phyloP scores from a whole-genome alignment of 176 grass and related monocot genomes.

The Rhipidocladum racemiflorum region DNA sequence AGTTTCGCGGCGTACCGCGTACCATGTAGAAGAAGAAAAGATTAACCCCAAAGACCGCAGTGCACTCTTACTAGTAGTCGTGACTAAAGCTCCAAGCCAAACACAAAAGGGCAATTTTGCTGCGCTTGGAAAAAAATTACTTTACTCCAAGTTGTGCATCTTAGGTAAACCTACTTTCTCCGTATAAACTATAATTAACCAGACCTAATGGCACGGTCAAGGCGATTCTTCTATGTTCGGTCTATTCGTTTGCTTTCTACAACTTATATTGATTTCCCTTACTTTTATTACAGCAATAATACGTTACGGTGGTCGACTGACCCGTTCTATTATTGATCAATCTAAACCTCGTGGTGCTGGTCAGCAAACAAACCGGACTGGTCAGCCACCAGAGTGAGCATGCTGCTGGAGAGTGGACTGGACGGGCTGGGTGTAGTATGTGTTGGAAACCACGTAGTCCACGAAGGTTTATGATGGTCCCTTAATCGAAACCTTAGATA shows the following conservation, averaged over 20 bases:
- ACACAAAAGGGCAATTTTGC: background rate
- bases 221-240: background rate
- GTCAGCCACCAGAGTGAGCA: too few relatives aligned
- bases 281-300: background rate
- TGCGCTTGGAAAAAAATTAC: background rate
- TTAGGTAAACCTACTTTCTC: background rate
- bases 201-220: background rate
- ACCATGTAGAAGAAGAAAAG: background rate
- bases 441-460: too few relatives aligned
- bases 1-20: background rate
- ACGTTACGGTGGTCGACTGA: background rate
- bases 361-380: too few relatives aligned
- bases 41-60: background rate
- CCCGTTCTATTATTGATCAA: background rate
- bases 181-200: background rate
- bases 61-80: background rate
- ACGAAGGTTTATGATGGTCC: too few relatives aligned
- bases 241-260: too few relatives aligned
- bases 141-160: background rate
- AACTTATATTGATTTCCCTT: too few relatives aligned
- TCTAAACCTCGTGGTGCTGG: too few relatives aligned
- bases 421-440: background rate
- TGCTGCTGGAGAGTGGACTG: too few relatives aligned
- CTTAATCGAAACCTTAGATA: too few relatives aligned
- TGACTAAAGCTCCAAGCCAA: background rate